phyloP scores from a whole-genome alignment of 176 grass and related monocot genomes.

The Alloteropsis semialata region DNA sequence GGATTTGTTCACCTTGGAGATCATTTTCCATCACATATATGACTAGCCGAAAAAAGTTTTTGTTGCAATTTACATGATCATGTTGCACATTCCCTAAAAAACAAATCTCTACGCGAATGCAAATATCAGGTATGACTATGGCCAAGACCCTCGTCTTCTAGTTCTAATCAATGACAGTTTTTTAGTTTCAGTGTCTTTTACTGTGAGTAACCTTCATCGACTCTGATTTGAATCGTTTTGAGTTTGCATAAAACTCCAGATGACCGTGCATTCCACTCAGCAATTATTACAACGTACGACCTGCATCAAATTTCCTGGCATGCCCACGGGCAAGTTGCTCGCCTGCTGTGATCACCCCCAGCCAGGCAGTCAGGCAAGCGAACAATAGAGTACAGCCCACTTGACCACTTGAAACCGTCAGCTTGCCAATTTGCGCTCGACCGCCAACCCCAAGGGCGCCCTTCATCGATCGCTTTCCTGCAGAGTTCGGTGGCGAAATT shows the following conservation, averaged over 20 bases:
- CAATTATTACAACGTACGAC: neutral
- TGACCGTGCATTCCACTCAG: neutral
- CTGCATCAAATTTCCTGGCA: neutral
- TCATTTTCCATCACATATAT: neutral
- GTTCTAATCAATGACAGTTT: neutral
- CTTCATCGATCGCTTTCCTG: slow-evolving; percentile 7
- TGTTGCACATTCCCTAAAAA: neutral
- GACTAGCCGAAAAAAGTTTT: neutral
- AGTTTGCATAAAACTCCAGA: neutral
- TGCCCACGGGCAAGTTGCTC: neutral
- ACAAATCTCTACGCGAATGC: neutral
- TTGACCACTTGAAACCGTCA: slow-evolving; percentile 6
- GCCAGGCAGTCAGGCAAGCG: neutral
- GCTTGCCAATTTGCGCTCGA: slow-evolving; percentile 27
- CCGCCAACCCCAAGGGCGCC: neutral
- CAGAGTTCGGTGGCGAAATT: neutral
- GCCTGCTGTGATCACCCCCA: neutral
- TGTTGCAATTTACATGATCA: neutral
- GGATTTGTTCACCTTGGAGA: neutral
- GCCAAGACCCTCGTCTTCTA: neutral
- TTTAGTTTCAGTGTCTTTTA: neutral
- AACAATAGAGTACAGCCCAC: slow-evolving; percentile 5
- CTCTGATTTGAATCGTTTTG: neutral
- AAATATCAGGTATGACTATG: neutral
- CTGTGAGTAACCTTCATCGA: neutral